Conservation (phyloP, 2,329 filamentous ascomycete genomes). For the Trichoderma lentiforme region DNA sequence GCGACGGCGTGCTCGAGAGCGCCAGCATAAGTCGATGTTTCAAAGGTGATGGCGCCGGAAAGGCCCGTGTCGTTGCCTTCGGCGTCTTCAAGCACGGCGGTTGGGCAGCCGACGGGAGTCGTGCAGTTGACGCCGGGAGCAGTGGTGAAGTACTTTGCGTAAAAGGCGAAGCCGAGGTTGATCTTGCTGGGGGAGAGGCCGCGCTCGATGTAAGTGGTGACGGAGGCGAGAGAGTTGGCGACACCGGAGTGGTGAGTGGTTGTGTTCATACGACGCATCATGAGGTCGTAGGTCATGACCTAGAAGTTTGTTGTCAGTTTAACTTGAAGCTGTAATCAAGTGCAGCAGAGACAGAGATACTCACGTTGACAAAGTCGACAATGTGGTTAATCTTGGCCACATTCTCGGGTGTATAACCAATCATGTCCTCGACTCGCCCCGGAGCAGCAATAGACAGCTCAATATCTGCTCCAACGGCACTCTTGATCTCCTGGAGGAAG, state of each 20-base stretch:
- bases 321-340: rapidly evolving
- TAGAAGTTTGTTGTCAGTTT: constrained; percentile 17
- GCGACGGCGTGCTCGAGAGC: constrained; percentile 42
- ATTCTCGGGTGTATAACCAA: constrained; percentile 58
- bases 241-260: constrained; percentile 65
- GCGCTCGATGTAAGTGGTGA: constrained; percentile 57
- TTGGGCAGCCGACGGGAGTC: constrained; percentile 55
- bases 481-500: constrained; percentile 56
- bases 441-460: constrained; percentile 66
- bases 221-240: constrained; percentile 47
- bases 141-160: constrained; percentile 64
- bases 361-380: constrained; percentile 62
- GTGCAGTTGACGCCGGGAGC: constrained; percentile 45
- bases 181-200: constrained; percentile 55
- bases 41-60: constrained; percentile 41
- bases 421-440: constrained; percentile 60
- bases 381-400: constrained; percentile 56
- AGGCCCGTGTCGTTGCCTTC: constrained; percentile 57
- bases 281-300: constrained; percentile 70
- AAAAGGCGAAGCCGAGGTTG: constrained; percentile 66
- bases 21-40: constrained; percentile 30
- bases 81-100: constrained; percentile 56
- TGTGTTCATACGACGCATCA: constrained; percentile 66
- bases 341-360: not conserved
- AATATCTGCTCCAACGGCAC: constrained; percentile 53